Conservation (phyloP, 2,329 filamentous ascomycete genomes). For the Blumeria graminis region DNA sequence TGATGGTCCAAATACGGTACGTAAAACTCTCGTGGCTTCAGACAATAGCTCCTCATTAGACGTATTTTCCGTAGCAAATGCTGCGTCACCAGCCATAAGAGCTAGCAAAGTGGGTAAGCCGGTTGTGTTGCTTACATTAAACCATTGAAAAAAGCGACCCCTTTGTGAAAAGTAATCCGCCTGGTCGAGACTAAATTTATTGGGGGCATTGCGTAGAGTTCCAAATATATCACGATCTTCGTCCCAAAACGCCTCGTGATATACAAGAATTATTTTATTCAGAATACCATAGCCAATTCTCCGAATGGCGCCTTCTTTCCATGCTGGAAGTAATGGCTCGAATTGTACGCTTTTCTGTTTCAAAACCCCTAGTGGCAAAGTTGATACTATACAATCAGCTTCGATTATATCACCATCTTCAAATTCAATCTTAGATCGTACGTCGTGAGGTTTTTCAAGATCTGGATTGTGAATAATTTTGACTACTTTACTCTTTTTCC, state of each 20-base stretch:
- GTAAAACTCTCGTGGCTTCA: slow-evolving; percentile 60
- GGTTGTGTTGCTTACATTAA: slow-evolving; percentile 78
- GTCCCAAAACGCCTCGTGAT: slow-evolving; percentile 80
- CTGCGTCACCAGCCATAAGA: slow-evolving; percentile 87
- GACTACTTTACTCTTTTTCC: slow-evolving; percentile 46
- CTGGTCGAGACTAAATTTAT: slow-evolving; percentile 47
- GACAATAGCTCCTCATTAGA: slow-evolving; percentile 51
- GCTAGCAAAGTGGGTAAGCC: slow-evolving; percentile 74
- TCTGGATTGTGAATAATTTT: slow-evolving; percentile 39
- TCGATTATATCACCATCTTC: slow-evolving; percentile 53
- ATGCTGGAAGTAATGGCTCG: slow-evolving; percentile 65
- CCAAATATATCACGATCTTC: slow-evolving; percentile 79
- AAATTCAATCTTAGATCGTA: slow-evolving; percentile 41
- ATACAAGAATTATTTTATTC: slow-evolving; percentile 88
- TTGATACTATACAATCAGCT: slow-evolving; percentile 80
- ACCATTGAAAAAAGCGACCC: slow-evolving; percentile 94
- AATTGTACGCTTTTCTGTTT: slow-evolving; percentile 70
- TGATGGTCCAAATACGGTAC: slow-evolving; percentile 43
- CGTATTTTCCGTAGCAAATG: slow-evolving; percentile 60
- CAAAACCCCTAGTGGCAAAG: slow-evolving; percentile 71
- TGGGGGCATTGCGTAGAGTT: slow-evolving; percentile 50
- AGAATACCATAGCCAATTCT: slow-evolving; percentile 80
- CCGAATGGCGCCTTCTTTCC: slow-evolving; percentile 59
- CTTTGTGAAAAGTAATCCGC: slow-evolving; percentile 54
- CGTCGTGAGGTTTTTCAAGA: slow-evolving; percentile 15